Conservation (phyloP, 2,329 filamentous ascomycete genomes). For the Fusarium sp. region DNA sequence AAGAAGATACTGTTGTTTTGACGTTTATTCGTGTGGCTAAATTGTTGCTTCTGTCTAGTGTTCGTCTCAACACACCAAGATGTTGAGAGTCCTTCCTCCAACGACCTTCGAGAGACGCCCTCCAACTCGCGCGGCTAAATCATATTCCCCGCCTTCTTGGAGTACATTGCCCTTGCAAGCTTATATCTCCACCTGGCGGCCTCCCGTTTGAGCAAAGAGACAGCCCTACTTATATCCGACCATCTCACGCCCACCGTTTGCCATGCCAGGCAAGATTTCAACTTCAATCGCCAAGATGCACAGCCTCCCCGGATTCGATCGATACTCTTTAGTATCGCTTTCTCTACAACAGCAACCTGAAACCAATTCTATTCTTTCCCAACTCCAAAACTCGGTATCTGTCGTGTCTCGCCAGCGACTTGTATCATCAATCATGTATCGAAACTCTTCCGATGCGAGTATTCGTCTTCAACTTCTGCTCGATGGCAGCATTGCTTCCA, state of each 20-base stretch:
- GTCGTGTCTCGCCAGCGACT: background rate
- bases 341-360: background rate
- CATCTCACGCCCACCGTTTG: background rate
- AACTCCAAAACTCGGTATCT: background rate
- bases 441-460: background rate
- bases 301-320: background rate
- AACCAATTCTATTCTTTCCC: background rate
- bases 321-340: background rate
- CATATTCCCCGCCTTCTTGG: constrained; percentile 10
- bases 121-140: constrained; percentile 5
- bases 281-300: background rate
- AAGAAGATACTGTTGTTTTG: background rate
- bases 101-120: background rate
- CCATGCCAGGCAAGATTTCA: background rate
- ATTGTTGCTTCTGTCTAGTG: background rate
- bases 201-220: constrained; percentile 14
- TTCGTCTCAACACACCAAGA: background rate
- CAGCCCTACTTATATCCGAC: constrained; percentile 14
- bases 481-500: background rate
- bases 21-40: constrained; percentile 2
- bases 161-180: background rate
- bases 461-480: background rate
- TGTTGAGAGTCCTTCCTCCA: background rate
- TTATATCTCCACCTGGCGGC: constrained; percentile 22
- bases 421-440: background rate